Base-by-base conservation (phyloP, 140 eudicot genomes). In the Flaveria floridana region DNA sequence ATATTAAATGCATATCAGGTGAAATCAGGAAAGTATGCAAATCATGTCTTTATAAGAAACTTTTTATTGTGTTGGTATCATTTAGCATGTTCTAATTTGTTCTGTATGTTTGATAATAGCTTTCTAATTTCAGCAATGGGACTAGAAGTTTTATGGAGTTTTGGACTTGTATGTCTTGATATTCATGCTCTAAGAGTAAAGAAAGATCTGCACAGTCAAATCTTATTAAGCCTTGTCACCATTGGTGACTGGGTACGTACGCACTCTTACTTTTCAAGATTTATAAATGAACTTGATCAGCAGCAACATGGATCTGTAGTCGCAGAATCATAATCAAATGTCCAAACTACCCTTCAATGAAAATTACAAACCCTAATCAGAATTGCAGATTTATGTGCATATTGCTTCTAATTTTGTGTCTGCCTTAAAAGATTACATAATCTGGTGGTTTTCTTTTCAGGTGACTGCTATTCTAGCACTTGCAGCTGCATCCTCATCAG, bases 81-180 rank as follows among this genome's bases (percentile, higher is more conserved):
- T 61, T 76, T 72, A 65, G 74, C 44, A 37, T 75, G 23, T 79
- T 66, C 72, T 82, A 55, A 74, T 79, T 48, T 65, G 26, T 55
- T 59, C 56, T 76, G 70, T 37, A 63, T 70, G 42, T 76, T 79
- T 71, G 82, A 65, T 73, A 78, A 68, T 86, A 89, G 96, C 86
- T 89, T 85, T 82, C 76, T 89, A 80, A 82, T 87, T 50, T 92
- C 94, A 51, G 84, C 96, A 14, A 89, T 89, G 96, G 96, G 91
- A 41, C 87, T 89, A 57, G 89, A 81, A 76, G 86, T 85, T 65
- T 74, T 89, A 69, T 89, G 96, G 96, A 85, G 94, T 70, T 85
- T 85, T 37, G 87, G 86, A 62, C 94, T 89, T 64, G 91, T 89
- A 25, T 89, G 89, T 81, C 85, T 89, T 65, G 96, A 87, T 78